These are phyloP conservation scores for Penicillium canariense DNA, from an alignment of 495 filamentous ascomycete genomes.

Conservation along the genomic window DNA sequence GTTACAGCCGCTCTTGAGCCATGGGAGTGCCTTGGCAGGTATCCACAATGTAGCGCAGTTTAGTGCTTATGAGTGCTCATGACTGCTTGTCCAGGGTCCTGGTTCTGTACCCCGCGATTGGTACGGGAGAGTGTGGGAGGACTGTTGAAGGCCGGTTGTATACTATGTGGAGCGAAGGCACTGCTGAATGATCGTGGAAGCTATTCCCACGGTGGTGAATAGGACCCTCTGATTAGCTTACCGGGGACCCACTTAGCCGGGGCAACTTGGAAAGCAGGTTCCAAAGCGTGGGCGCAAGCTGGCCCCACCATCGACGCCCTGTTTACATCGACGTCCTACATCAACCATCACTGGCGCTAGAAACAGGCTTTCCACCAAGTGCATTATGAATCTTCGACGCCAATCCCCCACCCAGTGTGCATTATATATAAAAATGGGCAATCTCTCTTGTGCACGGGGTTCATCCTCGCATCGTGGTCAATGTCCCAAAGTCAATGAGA, in stretches of 20 bases:
- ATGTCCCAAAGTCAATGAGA: too few species aligned
- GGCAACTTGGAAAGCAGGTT: neutral
- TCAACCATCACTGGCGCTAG: too few species aligned
- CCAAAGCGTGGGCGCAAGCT: neutral
- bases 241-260: too few species aligned
- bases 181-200: constrained; percentile 6
- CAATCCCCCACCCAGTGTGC: too few species aligned
- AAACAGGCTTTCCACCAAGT: too few species aligned
- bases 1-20: neutral
- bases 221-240: neutral
- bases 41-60: neutral
- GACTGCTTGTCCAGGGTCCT: neutral
- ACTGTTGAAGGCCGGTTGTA: too few species aligned
- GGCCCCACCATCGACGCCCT: neutral
- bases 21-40: neutral
- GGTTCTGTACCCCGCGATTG: neutral
- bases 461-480: too few species aligned
- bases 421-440: too few species aligned
- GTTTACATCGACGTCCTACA: neutral
- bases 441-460: too few species aligned
- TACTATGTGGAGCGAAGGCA: too few species aligned
- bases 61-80: neutral
- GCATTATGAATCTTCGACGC: too few species aligned
- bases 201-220: constrained; percentile 1
- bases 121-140: neutral